Percentiles rank a stretch among this genome's conserved stretches.
phyloP scores from a whole-genome alignment of 805 yeast species.

The Candida silvicultrix region DNA sequence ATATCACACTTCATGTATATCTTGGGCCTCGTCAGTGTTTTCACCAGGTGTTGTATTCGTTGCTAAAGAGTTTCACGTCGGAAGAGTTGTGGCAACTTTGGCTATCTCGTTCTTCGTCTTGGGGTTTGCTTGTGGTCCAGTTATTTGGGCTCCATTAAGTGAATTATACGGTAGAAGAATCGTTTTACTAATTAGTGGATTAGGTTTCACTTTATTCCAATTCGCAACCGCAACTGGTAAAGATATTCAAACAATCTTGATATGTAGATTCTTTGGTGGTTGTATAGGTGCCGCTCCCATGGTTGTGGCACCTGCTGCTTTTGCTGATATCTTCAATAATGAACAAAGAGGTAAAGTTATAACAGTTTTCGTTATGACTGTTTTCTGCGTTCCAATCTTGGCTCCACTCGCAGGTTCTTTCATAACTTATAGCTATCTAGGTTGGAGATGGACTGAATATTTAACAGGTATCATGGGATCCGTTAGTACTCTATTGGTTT shows the following conservation, averaged over 20 bases:
- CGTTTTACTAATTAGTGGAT: slow-evolving; percentile 50
- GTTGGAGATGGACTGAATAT: slow-evolving; percentile 84
- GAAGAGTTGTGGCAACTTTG: slow-evolving; percentile 62
- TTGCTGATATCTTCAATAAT: slow-evolving; percentile 74
- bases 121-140: slow-evolving; percentile 92
- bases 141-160: slow-evolving; percentile 86
- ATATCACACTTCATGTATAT: slow-evolving; percentile 40
- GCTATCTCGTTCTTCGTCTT: slow-evolving; percentile 79
- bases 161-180: slow-evolving; percentile 68
- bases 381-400: slow-evolving; percentile 72
- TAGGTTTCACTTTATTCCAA: slow-evolving; percentile 53
- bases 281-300: slow-evolving; percentile 79
- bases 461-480: slow-evolving; percentile 58
- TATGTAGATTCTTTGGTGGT: slow-evolving; percentile 78
- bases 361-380: slow-evolving; percentile 64
- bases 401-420: slow-evolving; percentile 80
- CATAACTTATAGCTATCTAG: slow-evolving; percentile 48
- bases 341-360: slow-evolving; percentile 69
- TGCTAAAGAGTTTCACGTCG: slow-evolving; percentile 49
- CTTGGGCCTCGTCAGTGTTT: slow-evolving; percentile 83
- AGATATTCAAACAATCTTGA: slow-evolving; percentile 68
- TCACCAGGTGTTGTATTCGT: slow-evolving; percentile 52
- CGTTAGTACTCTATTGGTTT: slow-evolving; percentile 31
- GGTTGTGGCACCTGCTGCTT: slow-evolving; percentile 81
- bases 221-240: slow-evolving; percentile 77